These are phyloP conservation scores for Pythium sukuiense DNA, from an alignment of 352 stramenopile genomes.

Conservation along the genomic window DNA sequence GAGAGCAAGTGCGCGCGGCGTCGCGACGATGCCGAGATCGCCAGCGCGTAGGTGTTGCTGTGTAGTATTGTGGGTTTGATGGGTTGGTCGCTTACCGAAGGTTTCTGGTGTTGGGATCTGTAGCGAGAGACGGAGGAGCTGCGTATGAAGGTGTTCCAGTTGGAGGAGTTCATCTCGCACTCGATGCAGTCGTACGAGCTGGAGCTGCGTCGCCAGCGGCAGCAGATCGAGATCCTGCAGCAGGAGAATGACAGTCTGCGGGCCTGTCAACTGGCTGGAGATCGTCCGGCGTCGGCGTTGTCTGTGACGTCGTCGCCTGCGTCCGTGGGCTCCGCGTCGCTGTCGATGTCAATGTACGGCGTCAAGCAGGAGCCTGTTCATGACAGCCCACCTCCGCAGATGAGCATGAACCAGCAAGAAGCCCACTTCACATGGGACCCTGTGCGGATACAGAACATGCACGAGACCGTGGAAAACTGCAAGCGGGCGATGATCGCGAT, in stretches of 20 bases:
- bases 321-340: constrained; percentile 8
- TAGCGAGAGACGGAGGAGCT: constrained; percentile 68
- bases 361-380: constrained; percentile 8
- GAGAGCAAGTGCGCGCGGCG: constrained; percentile 62
- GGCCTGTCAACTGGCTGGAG: constrained; percentile 7
- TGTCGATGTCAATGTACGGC: constrained; percentile 3
- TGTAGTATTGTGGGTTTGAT: neutral
- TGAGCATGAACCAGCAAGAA: neutral
- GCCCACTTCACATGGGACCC: constrained; percentile 23
- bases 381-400: neutral
- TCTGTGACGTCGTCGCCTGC: constrained; percentile 7
- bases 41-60: constrained; percentile 37
- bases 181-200: constrained; percentile 58
- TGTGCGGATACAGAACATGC: constrained; percentile 25
- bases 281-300: constrained; percentile 1
- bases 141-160: constrained; percentile 65
- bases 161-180: constrained; percentile 66
- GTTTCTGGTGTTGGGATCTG: neutral
- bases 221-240: constrained; percentile 41
- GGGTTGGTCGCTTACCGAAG: neutral
- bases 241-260: constrained; percentile 45
- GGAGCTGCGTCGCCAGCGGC: constrained; percentile 43
- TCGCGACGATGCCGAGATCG: constrained; percentile 60
- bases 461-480: constrained; percentile 33
- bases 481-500: constrained; percentile 46